Base-by-base conservation (phyloP, 2,329 filamentous ascomycete genomes). In the Pseudogymnoascus sp. region DNA sequence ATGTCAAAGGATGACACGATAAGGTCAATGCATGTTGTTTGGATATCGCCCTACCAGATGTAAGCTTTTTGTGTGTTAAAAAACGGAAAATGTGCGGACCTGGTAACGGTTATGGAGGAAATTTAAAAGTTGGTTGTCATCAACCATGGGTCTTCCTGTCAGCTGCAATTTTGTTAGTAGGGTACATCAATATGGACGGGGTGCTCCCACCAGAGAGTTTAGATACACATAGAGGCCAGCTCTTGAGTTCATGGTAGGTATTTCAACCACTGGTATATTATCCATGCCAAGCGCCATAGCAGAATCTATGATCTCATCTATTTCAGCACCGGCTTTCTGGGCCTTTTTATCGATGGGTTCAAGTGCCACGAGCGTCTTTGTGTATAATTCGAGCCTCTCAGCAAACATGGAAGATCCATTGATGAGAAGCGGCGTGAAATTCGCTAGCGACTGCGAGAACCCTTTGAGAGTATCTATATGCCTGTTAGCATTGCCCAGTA, bases 1-100 rank as follows among this genome's bases (percentile, higher is more conserved):
- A 96, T 83, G 70, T 97, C 93, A 71, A 99, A 97, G 0, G 92
- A 87, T 1, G 92, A 91, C 9, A 93, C 83, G 44, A 97, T 89
- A 1, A 97, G 80, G 70, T 97, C 92, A 62, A 91, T 85, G 0
- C 90, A 86, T 50, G 91, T 86, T 11, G 84, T 82, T 74, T 93
- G 89, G 44, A 89, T 82, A 70, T 96, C 89, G 40, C 88, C 89
- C 83, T 92, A 63, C 4, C 1, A 15, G 4, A 9, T 28, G 62
- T 80, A 53, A 79, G 74, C 21, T 62, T 65, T 26, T 4, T 19
- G 23, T 61, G 7, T 33, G 17, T n/a, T 9, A 23, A 6, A 33
- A 10, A 21, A 33, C 42, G 4, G 6, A 40, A 9, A 10, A 13
- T 21, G 28, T n/a, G 35, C 77, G 67, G 77, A 90, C 88, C 76